Conservation (phyloP, 805 yeast genomes). For the Candida incommunis region DNA sequence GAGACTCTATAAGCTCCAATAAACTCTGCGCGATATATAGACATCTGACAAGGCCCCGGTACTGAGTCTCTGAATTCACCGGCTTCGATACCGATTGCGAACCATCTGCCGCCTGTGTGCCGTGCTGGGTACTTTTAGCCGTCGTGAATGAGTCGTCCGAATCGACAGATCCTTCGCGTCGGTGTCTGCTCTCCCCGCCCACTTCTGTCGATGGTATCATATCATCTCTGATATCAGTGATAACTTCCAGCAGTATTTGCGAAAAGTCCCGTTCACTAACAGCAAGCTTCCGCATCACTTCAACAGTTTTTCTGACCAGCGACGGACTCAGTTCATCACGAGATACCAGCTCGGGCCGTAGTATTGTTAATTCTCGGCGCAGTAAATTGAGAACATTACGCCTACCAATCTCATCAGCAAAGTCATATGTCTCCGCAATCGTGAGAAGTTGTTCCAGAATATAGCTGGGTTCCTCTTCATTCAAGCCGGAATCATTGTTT, state of each 20-base stretch:
- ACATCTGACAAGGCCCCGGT: conserved; percentile 32
- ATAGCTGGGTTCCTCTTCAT: conserved; percentile 21
- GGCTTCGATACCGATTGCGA: conserved; percentile 4
- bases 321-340: conserved; percentile 39
- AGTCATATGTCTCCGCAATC: conserved; percentile 62
- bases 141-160: conserved; percentile 33
- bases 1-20: conserved; percentile 51
- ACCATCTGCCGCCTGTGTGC: conserved; percentile 3
- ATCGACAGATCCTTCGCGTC: conserved; percentile 9
- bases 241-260: conserved; percentile 70
- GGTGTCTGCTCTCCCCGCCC: conserved; percentile 8
- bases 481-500: conserved; percentile 40
- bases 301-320: conserved; percentile 40
- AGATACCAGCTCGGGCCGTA: neutral
- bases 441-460: conserved; percentile 59
- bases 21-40: conserved; percentile 54
- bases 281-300: conserved; percentile 56
- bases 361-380: conserved; percentile 28
- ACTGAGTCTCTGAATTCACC: conserved; percentile 1
- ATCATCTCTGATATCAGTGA: conserved; percentile 69
- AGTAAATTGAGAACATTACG: conserved; percentile 52
- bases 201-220: conserved; percentile 4
- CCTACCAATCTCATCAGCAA: conserved; percentile 82
- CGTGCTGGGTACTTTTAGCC: conserved; percentile 25
- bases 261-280: conserved; percentile 74